Evolutionary conservation across 2,329 filamentous ascomycete species (phyloP).

Genomic region (Ascocoryne sarcoides): DNA sequence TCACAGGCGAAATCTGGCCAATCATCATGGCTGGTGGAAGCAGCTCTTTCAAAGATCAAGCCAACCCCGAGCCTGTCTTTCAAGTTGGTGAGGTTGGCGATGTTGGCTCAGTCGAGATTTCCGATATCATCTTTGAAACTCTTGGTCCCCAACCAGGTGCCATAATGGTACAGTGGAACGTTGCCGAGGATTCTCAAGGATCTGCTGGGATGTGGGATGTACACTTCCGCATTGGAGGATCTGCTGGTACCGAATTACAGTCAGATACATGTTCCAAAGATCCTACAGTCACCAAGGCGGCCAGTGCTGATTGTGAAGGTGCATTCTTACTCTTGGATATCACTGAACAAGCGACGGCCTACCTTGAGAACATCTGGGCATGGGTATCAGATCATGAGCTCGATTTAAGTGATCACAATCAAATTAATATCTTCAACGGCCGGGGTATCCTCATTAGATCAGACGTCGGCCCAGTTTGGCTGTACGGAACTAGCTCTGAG

Average conservation of each 20-base stretch:
- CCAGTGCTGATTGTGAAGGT: constrained; percentile 62
- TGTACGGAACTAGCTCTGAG: constrained; percentile 68
- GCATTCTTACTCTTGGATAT: constrained; percentile 64
- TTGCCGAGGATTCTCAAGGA: constrained; percentile 58
- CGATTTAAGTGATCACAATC: constrained; percentile 62
- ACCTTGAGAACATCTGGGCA: constrained; percentile 84
- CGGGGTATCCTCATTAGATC: constrained; percentile 65
- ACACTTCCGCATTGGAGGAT: constrained; percentile 89
- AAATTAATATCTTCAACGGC: constrained; percentile 82
- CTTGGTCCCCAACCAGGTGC: constrained; percentile 72
- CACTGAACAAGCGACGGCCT: constrained; percentile 54
- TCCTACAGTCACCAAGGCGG: constrained; percentile 49
- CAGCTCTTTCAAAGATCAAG: constrained; percentile 61
- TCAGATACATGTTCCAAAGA: constrained; percentile 73
- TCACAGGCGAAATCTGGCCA: constrained; percentile 88
- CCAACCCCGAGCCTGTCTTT: constrained; percentile 75
- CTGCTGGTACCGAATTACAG: constrained; percentile 70
- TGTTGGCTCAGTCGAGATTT: constrained; percentile 74
- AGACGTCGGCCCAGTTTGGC: constrained; percentile 64
- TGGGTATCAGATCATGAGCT: constrained; percentile 91
- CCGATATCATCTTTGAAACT: constrained; percentile 78
- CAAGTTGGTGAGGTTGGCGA: constrained; percentile 74
- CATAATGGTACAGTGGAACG: constrained; percentile 87
- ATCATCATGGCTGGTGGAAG: constrained; percentile 74
- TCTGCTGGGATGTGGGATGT: constrained; percentile 84